These are phyloP conservation scores for Raphanus sativus DNA, from an alignment of 345 rosid genomes.

Conservation along the genomic window DNA sequence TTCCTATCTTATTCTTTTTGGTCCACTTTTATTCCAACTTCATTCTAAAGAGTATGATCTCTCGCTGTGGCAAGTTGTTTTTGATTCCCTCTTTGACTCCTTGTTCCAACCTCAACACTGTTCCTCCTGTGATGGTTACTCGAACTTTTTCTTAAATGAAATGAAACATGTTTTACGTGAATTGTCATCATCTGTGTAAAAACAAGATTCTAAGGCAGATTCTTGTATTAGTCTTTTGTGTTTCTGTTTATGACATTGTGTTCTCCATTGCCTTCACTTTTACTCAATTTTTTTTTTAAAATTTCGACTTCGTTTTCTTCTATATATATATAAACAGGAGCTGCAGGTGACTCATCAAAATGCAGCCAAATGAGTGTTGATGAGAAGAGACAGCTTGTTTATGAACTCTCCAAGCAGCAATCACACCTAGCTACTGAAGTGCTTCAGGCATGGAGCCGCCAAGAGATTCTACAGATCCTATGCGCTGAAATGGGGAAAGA, in stretches of 20 bases:
- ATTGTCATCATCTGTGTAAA: not conserved
- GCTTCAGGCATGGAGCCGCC: conserved; percentile 69
- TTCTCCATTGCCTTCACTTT: not conserved
- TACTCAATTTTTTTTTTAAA: too few relatives aligned
- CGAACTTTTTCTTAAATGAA: conserved; percentile 10
- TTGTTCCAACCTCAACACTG: conserved; percentile 24
- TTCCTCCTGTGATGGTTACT: conserved; percentile 20
- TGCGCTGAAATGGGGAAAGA: conserved; percentile 89
- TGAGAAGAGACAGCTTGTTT: conserved; percentile 70
- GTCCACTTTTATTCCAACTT: not conserved
- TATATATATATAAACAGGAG: conserved; percentile 11
- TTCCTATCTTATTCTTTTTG: not conserved
- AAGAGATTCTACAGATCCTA: conserved; percentile 75
- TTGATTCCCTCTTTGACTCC: not conserved
- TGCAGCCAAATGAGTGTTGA: conserved; percentile 60
- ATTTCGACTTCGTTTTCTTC: not conserved
- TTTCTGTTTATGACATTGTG: not conserved
- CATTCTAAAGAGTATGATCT: not conserved
- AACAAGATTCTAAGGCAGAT: not conserved
- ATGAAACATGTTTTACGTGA: too few relatives aligned
- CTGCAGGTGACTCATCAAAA: conserved; percentile 51
- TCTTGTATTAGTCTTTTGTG: not conserved
- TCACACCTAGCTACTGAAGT: conserved; percentile 59
- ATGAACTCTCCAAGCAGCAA: conserved; percentile 56
- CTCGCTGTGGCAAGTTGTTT: conserved; percentile 8